A percentile compares a stretch with the other conserved stretches of the same genome.
Conservation (phyloP, 306 rosid species). For the Pterocarpus santalinus region DNA sequence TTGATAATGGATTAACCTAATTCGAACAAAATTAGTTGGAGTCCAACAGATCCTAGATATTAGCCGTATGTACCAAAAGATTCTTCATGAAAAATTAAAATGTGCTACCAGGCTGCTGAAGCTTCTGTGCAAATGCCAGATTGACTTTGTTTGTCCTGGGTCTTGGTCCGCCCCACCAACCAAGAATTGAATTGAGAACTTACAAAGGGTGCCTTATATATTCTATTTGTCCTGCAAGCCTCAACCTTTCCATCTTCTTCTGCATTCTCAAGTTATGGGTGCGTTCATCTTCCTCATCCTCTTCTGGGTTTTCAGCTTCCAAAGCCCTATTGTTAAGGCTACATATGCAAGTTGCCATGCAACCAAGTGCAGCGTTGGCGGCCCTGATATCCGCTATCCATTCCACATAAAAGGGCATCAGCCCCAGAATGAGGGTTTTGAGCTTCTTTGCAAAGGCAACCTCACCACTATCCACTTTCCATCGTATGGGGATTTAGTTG, state of each 20-base stretch:
- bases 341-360: constrained; percentile 22
- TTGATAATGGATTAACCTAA: too few species aligned
- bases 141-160: constrained; percentile 19
- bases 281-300: constrained; percentile 53
- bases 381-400: constrained; percentile 59
- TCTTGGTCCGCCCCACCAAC: not conserved
- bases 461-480: constrained; percentile 68
- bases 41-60: too few species aligned
- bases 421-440: constrained; percentile 44
- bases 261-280: constrained; percentile 51
- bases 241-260: constrained; percentile 32
- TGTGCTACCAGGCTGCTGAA: constrained; percentile 38
- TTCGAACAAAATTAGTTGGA: too few species aligned
- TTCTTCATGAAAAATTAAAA: not conserved
- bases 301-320: constrained; percentile 53
- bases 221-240: not conserved
- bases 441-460: constrained; percentile 57
- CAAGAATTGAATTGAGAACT: not conserved
- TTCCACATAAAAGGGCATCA: constrained; percentile 52
- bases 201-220: not conserved
- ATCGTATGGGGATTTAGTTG: constrained; percentile 60
- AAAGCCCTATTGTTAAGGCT: constrained; percentile 39
- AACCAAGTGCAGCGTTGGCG: constrained; percentile 47
- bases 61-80: too few species aligned
- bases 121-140: constrained; percentile 19